Conservation (phyloP, 176 grass and related monocot genomes). For the Lolium rigidum region DNA sequence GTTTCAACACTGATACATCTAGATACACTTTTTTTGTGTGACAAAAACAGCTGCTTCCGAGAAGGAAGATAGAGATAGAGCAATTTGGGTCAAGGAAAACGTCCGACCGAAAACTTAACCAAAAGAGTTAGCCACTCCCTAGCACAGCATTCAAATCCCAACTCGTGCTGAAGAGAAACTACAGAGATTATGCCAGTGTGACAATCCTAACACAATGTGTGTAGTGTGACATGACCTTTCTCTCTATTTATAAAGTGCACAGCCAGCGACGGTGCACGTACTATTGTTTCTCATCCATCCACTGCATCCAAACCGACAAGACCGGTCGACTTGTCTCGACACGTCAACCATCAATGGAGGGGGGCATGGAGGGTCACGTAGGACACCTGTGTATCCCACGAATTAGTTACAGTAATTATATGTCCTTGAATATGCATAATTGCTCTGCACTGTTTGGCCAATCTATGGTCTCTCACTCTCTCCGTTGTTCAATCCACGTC, state of each 20-base stretch:
- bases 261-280: neutral
- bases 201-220: neutral
- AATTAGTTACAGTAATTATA: neutral
- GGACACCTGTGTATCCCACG: conserved; percentile 20
- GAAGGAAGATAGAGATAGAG: too few species aligned
- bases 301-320: neutral
- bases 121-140: neutral
- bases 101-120: neutral
- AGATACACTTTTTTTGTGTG: too few species aligned
- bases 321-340: conserved; percentile 1
- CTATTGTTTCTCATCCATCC: conserved; percentile 11
- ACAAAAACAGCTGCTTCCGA: too few species aligned
- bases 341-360: conserved; percentile 9
- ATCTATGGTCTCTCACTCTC: neutral
- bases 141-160: neutral
- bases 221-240: conserved; percentile 8
- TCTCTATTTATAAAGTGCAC: neutral
- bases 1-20: too few species aligned
- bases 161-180: neutral
- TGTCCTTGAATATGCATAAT: neutral
- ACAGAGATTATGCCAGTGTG: neutral
- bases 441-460: neutral
- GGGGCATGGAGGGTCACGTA: neutral
- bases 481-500: neutral
- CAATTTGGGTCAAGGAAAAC: too few species aligned